Evolutionary conservation across 2,329 filamentous ascomycete genomes (phyloP), one percentile per base, ranked within the genome.

Genomic region (Stagonosporopsis rhizophila): DNA sequence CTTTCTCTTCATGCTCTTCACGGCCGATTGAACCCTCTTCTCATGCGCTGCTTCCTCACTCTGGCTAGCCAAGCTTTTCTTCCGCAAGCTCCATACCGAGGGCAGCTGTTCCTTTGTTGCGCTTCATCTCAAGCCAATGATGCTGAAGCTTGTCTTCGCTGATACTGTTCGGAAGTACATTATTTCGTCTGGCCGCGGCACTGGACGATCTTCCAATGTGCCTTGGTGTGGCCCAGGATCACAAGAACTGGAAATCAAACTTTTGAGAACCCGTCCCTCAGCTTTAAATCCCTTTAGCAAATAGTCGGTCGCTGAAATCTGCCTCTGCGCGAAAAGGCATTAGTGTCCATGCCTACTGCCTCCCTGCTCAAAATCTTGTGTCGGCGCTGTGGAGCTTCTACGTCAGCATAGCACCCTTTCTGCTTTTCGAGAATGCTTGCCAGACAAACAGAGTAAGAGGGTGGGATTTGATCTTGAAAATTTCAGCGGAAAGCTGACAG

Each of bases 121-220:
- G 12, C 25, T 30, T 47, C n/a, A 22, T 39, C 9, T 47, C 44
- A 4, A 47, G 44, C 23, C 17, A 22, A 12, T 30, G 20, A 9
- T 47, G 34, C 44, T 28, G n/a, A 17, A 17, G 11, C 12, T 39
- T 47, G 17, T 47, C 25, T 30, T 39, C 15, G 2, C 17, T 47
- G 23, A 47, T 47, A 11, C 39, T 47, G 6, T 38, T 47, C 12
- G 44, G 12, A 47, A 47, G 17, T 27, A 35, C 20, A 27, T 50
- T 20, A 9, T 41, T 20, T 42, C 22, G 7, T 37, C 22, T n/a
- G 47, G 30, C 27, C 3, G n/a, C 2, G 40, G 23, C 6, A 42
- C 19, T 6, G n/a, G 4, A 20, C 39, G 30, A 25, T 8, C 37
- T 22, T 28, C 2, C n/a, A 37, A 38, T 14, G 5, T 6, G 14